Percentiles rank a stretch among this genome's conserved stretches.
These are phyloP conservation scores for Aureobasidium sp. DNA, from an alignment of 2,329 filamentous ascomycete species.

Conservation along the genomic window DNA sequence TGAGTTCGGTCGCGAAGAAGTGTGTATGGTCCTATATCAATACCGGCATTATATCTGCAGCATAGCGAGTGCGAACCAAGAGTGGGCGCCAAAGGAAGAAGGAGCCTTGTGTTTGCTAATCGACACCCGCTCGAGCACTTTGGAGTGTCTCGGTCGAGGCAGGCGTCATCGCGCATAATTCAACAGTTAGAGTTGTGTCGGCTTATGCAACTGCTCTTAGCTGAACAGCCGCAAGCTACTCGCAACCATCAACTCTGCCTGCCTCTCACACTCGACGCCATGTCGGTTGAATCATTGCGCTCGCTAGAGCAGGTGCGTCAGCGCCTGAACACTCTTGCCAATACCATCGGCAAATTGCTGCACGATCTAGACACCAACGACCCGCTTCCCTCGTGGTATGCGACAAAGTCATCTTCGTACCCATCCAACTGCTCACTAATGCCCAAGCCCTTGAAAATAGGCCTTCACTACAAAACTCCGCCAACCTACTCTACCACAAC, in stretches of 20 bases:
- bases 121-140: neutral
- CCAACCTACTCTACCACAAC: slow-evolving; percentile 41
- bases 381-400: slow-evolving; percentile 27
- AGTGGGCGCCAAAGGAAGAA: neutral
- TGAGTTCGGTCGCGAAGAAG: neutral
- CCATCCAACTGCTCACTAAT: slow-evolving; percentile 5
- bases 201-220: neutral
- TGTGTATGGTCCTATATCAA: neutral
- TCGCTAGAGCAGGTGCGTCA: slow-evolving; percentile 26
- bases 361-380: slow-evolving; percentile 22
- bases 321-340: slow-evolving; percentile 22
- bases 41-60: slow-evolving; percentile 1
- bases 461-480: slow-evolving; percentile 22
- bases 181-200: neutral
- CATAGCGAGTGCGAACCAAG: neutral
- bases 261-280: neutral
- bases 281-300: slow-evolving; percentile 18
- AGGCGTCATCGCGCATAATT: neutral
- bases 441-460: slow-evolving; percentile 15
- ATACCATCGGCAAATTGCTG: slow-evolving; percentile 18
- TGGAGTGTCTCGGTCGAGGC: neutral
- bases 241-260: neutral
- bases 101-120: neutral
- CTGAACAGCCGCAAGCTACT: too few relatives aligned
- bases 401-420: slow-evolving; percentile 1